Conservation (phyloP, 2,329 filamentous ascomycete genomes). For the Immersiporthe knoxdaviesiana region DNA sequence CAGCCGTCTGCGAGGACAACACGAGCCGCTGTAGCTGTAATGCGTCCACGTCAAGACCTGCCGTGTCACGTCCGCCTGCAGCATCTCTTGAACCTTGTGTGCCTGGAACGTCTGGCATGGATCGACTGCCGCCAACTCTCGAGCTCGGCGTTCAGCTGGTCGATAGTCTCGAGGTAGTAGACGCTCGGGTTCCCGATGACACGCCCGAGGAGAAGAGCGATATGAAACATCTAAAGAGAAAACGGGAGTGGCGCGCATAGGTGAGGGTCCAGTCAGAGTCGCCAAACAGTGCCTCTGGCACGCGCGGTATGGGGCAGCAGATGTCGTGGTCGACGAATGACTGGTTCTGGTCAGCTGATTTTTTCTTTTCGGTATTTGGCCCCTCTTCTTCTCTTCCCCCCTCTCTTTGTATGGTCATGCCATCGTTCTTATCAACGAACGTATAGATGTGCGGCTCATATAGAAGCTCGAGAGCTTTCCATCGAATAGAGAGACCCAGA, state of each 20-base stretch:
- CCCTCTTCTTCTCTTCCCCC: too few species aligned
- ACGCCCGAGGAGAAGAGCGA: conserved; percentile 38
- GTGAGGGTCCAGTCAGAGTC: conserved; percentile 37
- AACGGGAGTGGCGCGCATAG: conserved; percentile 34
- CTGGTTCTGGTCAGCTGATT: conserved; percentile 24
- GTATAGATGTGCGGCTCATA: conserved; percentile 38
- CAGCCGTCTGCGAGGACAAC: conserved; percentile 24
- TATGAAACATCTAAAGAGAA: conserved; percentile 37
- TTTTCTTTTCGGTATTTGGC: too few species aligned
- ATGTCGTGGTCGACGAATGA: conserved; percentile 40
- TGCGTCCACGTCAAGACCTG: conserved; percentile 31
- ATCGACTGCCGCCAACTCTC: conserved; percentile 38
- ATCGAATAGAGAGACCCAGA: conserved; percentile 37
- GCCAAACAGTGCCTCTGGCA: conserved; percentile 32
- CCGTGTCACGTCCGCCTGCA: conserved; percentile 24
- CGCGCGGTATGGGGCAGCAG: conserved; percentile 35
- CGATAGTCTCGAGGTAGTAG: conserved; percentile 35
- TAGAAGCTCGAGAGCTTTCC: conserved; percentile 37
- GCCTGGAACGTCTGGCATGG: conserved; percentile 30
- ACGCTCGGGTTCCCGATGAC: conserved; percentile 33
- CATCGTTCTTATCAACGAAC: conserved; percentile 15
- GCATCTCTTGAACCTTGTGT: conserved; percentile 20
- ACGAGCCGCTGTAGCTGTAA: conserved; percentile 36
- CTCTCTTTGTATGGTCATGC: too few species aligned
- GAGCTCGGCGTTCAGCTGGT: conserved; percentile 35